Evolutionary conservation across 768 basidiomycete species (phyloP), one percentile per base, ranked within the genome.

Genomic region (Russula sp.): DNA sequence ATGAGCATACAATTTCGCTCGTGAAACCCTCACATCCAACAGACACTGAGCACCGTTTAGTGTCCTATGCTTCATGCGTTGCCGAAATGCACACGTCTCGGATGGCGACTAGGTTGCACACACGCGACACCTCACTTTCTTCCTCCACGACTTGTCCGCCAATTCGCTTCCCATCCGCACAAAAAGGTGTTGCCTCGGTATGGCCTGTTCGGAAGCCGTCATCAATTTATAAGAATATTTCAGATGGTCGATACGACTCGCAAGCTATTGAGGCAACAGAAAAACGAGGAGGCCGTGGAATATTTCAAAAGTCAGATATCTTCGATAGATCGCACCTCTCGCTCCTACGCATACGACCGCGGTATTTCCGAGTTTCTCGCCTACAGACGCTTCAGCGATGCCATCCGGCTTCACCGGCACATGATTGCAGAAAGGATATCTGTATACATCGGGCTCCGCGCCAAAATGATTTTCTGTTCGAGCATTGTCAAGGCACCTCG

Each of bases 371-470:
- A 75, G 20, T 76, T 83, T 50, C 67, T 84, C 25, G 69, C 75
- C 18, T 66, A 75, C 42, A 72, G 73, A 1, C 59, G 70, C 8
- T 75, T 78, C 56, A 65, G 67, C 13, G 70, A 75, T 38, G 82
- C 83, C 0, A 67, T 74, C 18, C 61, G 68, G 3, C 69, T 83
- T 11, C 76, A 80, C 65, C 65, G 73, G 8, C 73, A 75, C 18
- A 79, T 84, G 77, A 62, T 68, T 20, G 67, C 71, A 1, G 74
- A 76, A 18, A 75, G 76, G 9, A 72, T 81, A 45, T 53, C 76
- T 1, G 73, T 78, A 1, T 67, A 75, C 14, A 60, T 72, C 7
- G 57, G 73, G 14, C 73, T 81, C 14, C 71, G 77, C 53, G 75
- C 78, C 8, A 75, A 74, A 53, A 75, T 83, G 45, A 25, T 59